These are phyloP conservation scores for Trametes coccinea DNA, from an alignment of 768 basidiomycete genomes.

Conservation along the genomic window DNA sequence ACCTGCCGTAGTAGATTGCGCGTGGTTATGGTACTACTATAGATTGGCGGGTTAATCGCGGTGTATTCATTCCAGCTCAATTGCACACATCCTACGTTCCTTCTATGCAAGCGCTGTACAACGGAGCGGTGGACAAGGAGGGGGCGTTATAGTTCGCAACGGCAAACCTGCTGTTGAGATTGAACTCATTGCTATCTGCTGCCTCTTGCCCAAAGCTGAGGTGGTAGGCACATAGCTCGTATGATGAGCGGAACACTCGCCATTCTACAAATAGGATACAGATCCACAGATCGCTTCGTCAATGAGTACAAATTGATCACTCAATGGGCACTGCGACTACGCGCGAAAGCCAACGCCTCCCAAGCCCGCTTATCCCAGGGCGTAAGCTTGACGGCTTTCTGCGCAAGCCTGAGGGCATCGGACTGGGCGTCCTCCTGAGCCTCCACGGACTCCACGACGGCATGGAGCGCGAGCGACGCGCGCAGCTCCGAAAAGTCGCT, in stretches of 20 bases:
- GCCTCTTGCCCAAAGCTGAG: too few species aligned
- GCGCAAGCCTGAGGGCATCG: constrained; percentile 47
- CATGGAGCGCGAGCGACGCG: constrained; percentile 49
- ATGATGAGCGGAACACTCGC: too few species aligned
- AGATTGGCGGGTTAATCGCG: constrained; percentile 14
- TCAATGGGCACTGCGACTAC: constrained; percentile 22
- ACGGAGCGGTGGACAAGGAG: too few species aligned
- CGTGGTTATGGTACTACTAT: constrained; percentile 2
- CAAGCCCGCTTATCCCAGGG: constrained; percentile 57
- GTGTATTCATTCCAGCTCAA: constrained; percentile 23
- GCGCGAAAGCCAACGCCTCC: constrained; percentile 60
- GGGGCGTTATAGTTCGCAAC: too few species aligned
- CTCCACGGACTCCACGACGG: constrained; percentile 35
- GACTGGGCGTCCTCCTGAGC: constrained; percentile 7
- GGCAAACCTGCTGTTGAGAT: too few species aligned
- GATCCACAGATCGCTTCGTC: too few species aligned
- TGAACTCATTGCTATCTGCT: too few species aligned
- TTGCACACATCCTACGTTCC: constrained; percentile 3
- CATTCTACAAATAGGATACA: too few species aligned
- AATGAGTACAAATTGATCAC: neutral
- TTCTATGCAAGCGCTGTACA: too few species aligned
- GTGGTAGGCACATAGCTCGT: too few species aligned
- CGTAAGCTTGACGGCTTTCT: constrained; percentile 62
- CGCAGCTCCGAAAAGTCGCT: constrained; percentile 39
- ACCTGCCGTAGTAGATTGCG: neutral